These are phyloP conservation scores for Cantharellus anzutake DNA, from an alignment of 768 basidiomycete genomes.

Conservation along the genomic window DNA sequence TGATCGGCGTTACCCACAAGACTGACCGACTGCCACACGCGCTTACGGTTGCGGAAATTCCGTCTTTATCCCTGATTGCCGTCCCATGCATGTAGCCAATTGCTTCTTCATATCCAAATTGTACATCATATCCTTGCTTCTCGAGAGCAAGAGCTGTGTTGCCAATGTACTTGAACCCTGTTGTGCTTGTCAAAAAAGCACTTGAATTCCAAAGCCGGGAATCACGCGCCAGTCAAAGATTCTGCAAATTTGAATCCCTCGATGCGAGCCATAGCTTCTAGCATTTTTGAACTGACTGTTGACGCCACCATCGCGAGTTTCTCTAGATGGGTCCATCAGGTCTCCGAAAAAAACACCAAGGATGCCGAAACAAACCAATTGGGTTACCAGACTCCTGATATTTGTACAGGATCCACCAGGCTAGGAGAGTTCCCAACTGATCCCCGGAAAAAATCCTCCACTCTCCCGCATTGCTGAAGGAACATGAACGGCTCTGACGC, in stretches of 20 bases:
- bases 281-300: constrained; percentile 82
- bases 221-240: constrained; percentile 51
- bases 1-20: too few species aligned
- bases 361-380: constrained; percentile 16
- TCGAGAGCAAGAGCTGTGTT: constrained; percentile 56
- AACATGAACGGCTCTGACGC: not conserved
- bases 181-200: not conserved
- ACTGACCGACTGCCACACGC: too few species aligned
- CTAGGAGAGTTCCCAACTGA: constrained; percentile 47
- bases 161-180: constrained; percentile 83
- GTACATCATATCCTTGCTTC: constrained; percentile 45
- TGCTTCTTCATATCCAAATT: constrained; percentile 82
- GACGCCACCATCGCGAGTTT: constrained; percentile 75
- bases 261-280: constrained; percentile 47
- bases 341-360: not conserved
- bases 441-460: constrained; percentile 73
- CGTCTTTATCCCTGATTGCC: constrained; percentile 72
- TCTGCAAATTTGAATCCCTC: constrained; percentile 77
- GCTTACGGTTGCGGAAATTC: constrained; percentile 57
- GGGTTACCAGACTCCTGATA: constrained; percentile 28
- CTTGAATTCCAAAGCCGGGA: not conserved
- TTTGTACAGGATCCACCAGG: constrained; percentile 23
- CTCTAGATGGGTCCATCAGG: constrained; percentile 16
- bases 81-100: constrained; percentile 82
- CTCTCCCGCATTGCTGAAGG: constrained; percentile 25